Base-by-base conservation (phyloP, 2,329 filamentous ascomycete species). In the Trichophyton schoenleinii region DNA sequence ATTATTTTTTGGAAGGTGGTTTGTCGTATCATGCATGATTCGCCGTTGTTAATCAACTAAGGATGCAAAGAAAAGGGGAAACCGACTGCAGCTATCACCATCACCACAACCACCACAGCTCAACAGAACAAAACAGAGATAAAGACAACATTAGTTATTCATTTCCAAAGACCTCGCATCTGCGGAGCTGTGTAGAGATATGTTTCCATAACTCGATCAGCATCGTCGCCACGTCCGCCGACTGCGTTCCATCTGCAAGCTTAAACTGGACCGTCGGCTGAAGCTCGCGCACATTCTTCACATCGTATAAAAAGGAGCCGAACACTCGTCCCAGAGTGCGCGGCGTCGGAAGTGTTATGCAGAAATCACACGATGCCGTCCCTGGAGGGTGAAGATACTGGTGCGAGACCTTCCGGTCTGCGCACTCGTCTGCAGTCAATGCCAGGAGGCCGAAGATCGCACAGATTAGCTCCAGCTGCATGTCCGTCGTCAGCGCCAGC, bases 391-490 rank as follows among this genome's bases (percentile, higher is more conserved):
- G 60, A 20, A 62, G 62, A 25, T 63, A 63, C 44, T 61, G 52
- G 46, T 69, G 65, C 25, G 65, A 62, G 52, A 68, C 64, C 13
- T 62, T 58, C 58, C 62, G 31, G 15, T 61, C 60, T 38, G 52
- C 34, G 13, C 58, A 68, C 60, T 71, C 69, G 58, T 72, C 67
- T 9, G 71, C 61, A 31, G 75, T 64, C 9, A 70, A 63, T 15
- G 69, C 64, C 52, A 74, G 69, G 11, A 76, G 64, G 5, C 74
- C 74, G 61, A 76, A 74, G 1, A 75, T 69, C 0, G 71, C 71
- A 60, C 73, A 76, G 61, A 76, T 72, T 22, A 77, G 67, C 28
- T 73, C 72, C 46, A 74, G 66, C 60, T 75, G 72, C 69, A 74
- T 71, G 41, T 73, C 68, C 49, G 65, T 70, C 9, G 72, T 71